phyloP scores from a whole-genome alignment of 2,329 filamentous ascomycete species.

The Zymoseptoria ardabiliae region DNA sequence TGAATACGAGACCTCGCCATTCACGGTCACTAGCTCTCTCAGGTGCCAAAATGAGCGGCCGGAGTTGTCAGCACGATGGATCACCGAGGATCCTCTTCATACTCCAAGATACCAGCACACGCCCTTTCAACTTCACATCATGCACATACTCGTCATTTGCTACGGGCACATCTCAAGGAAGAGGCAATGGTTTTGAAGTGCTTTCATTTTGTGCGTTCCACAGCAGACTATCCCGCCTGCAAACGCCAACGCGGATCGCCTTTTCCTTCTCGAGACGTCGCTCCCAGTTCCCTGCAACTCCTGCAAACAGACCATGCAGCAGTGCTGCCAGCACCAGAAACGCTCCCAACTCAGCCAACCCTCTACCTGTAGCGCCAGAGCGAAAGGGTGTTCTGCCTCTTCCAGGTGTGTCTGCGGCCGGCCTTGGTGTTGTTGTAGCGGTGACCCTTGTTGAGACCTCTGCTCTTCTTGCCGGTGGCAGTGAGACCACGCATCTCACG shows the following conservation, averaged over 20 bases:
- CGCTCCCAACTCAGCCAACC: constrained; percentile 8
- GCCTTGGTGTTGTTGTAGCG: constrained; percentile 97
- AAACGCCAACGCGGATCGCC: background rate
- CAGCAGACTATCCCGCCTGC: background rate
- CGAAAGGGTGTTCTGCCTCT: constrained; percentile 98
- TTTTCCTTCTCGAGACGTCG: constrained; percentile 3
- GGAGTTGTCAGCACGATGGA: background rate
- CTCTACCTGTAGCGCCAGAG: constrained; percentile 94
- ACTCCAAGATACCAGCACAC: background rate
- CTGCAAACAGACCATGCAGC: constrained; percentile 10
- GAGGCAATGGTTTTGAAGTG: background rate
- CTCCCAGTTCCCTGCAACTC: constrained; percentile 16
- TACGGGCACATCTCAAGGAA: background rate
- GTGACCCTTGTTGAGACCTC: constrained; percentile 98
- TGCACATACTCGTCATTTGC: background rate
- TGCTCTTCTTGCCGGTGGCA: constrained; percentile 98
- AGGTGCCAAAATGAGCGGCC: background rate
- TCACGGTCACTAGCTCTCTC: background rate
- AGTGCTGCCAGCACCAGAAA: constrained; percentile 7
- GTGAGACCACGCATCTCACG: constrained; percentile 96
- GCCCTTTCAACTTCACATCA: background rate
- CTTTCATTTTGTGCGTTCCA: background rate
- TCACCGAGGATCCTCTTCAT: background rate
- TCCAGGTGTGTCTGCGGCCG: constrained; percentile 99
- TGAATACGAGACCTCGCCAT: background rate